These are phyloP conservation scores for Malassezia restricta DNA, from an alignment of 1,284 basidiomycete genomes.

Conservation along the genomic window DNA sequence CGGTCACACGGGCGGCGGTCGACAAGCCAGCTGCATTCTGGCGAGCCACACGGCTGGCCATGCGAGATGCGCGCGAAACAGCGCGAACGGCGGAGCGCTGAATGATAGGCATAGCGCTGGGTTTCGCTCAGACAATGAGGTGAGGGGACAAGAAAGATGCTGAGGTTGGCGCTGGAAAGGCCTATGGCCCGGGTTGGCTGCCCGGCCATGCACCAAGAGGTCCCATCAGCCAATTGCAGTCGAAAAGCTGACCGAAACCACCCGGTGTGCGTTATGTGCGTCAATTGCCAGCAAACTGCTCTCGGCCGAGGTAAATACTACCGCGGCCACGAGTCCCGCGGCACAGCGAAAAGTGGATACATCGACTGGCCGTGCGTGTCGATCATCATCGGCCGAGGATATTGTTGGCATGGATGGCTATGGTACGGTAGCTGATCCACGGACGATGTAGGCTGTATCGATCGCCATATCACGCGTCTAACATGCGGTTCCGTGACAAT, in stretches of 20 bases:
- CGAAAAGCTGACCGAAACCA: constrained; percentile 12
- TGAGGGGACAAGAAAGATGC: constrained; percentile 16
- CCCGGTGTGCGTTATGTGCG: constrained; percentile 2
- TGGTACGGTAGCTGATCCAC: no score
- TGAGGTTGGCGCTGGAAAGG: background rate
- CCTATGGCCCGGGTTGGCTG: constrained; percentile 15
- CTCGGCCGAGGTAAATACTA: constrained; percentile 16
- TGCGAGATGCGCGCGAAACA: constrained; percentile 31
- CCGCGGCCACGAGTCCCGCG: no score
- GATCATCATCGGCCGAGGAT: no score
- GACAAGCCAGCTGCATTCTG: constrained; percentile 32
- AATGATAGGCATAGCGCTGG: constrained; percentile 27
- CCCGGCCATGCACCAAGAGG: constrained; percentile 7
- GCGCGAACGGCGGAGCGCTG: constrained; percentile 34
- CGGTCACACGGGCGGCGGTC: constrained; percentile 24
- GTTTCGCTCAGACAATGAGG: constrained; percentile 16
- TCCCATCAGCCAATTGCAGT: constrained; percentile 16
- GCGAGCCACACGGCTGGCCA: constrained; percentile 19
- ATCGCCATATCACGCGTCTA: no score
- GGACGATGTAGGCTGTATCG: no score
- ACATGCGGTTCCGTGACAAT: no score
- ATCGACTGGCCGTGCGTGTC: no score
- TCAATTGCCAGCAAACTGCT: constrained; percentile 13
- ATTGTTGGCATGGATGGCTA: no score
- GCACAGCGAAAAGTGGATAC: no score